These are phyloP conservation scores for Tolypocladium amazonense DNA, from an alignment of 2,329 filamentous ascomycete species.

Conservation along the genomic window DNA sequence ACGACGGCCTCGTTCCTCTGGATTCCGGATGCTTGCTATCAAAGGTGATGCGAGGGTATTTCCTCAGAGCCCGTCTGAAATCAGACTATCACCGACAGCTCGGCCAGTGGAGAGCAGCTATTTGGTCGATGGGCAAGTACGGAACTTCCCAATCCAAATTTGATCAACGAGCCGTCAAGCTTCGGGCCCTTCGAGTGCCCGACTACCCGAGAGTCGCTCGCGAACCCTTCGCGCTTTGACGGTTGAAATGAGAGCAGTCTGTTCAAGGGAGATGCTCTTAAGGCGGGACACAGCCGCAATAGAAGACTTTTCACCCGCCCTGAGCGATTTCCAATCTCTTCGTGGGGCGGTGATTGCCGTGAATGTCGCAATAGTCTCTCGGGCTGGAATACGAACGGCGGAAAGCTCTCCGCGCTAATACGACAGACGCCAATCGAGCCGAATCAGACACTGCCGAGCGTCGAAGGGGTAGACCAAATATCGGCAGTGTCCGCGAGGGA, in stretches of 20 bases:
- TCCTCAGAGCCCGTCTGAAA: not conserved
- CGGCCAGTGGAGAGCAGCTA: not conserved
- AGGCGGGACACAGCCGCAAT: not conserved
- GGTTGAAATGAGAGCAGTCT: not conserved
- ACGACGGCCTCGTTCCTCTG: not conserved
- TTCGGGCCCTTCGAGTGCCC: not conserved
- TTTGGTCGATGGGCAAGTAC: not conserved
- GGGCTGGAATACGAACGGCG: not conserved
- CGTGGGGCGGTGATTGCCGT: not conserved
- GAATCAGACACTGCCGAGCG: not conserved
- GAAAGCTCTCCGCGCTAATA: not conserved
- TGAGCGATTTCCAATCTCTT: not conserved
- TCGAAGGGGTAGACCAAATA: not conserved
- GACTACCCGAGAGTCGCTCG: not conserved
- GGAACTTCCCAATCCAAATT: not conserved
- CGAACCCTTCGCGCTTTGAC: not conserved
- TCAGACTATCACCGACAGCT: not conserved
- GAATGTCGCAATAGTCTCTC: not conserved
- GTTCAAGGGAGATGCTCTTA: not conserved
- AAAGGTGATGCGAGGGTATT: not conserved
- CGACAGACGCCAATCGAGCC: not conserved
- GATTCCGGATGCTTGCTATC: not conserved
- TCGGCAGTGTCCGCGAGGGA: not conserved
- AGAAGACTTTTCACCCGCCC: not conserved
- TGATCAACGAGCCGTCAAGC: not conserved